These are phyloP conservation scores for Chaetomiaceae sp. DNA, from an alignment of 2,329 filamentous ascomycete genomes.

Conservation along the genomic window DNA sequence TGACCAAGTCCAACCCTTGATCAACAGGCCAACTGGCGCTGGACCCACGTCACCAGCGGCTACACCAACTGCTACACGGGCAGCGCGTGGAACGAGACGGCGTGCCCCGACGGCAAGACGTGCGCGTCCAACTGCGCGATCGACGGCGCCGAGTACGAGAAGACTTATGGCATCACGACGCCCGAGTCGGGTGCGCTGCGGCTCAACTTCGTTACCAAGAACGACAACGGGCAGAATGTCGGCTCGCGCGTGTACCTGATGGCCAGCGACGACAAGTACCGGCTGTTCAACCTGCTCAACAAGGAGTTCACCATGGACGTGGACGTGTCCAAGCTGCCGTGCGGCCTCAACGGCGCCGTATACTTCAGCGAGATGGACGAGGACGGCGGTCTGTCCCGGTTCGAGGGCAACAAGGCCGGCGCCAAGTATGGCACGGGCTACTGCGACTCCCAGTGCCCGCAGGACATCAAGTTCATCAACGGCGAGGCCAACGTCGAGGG, in stretches of 20 bases:
- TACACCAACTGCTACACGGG: constrained; percentile 46
- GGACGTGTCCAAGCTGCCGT: constrained; percentile 57
- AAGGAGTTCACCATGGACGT: constrained; percentile 61
- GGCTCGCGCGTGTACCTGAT: constrained; percentile 54
- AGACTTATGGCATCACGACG: constrained; percentile 45
- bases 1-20: neutral
- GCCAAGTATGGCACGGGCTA: constrained; percentile 56
- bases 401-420: constrained; percentile 42
- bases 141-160: constrained; percentile 42
- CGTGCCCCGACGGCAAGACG: constrained; percentile 38
- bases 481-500: constrained; percentile 46
- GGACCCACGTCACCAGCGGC: constrained; percentile 40
- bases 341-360: constrained; percentile 60
- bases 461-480: constrained; percentile 49
- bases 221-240: constrained; percentile 35
- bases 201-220: constrained; percentile 49
- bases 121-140: constrained; percentile 43
- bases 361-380: constrained; percentile 54
- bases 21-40: constrained; percentile 43
- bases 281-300: constrained; percentile 54
- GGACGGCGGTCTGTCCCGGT: constrained; percentile 47
- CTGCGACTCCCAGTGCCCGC: constrained; percentile 47
- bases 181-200: constrained; percentile 40
- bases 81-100: constrained; percentile 31
- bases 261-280: constrained; percentile 49